Conservation (phyloP, 768 basidiomycete species). For the Termitomyces eurrhizus region DNA sequence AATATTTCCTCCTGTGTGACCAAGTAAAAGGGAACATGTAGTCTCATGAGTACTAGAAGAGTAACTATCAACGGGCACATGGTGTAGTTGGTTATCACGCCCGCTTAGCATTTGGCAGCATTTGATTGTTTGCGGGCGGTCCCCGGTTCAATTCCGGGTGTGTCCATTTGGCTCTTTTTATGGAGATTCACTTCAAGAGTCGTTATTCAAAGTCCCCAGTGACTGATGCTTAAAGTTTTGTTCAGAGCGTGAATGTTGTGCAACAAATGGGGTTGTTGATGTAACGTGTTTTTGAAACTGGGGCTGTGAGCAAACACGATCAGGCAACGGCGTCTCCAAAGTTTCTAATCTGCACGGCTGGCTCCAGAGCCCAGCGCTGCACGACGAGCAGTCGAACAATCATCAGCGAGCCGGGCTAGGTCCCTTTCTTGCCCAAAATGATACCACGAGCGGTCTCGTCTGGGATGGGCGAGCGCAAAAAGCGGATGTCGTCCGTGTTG, state of each 20-base stretch:
- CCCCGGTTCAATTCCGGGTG: slow-evolving; percentile 7
- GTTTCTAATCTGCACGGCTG: neutral
- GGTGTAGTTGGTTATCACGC: slow-evolving; percentile 8
- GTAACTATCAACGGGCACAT: neutral
- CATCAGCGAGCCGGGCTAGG: neutral
- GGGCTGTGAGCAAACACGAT: slow-evolving; percentile 1
- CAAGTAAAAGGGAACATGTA: neutral
- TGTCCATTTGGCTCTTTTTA: neutral
- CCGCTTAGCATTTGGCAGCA: neutral
- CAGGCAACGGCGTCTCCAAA: neutral
- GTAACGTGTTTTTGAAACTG: slow-evolving; percentile 13
- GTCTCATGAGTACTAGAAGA: too few relatives aligned
- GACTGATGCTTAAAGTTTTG: neutral
- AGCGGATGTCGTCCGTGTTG: slow-evolving; percentile 31
- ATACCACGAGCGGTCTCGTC: slow-evolving; percentile 26
- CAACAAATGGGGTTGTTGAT: slow-evolving; percentile 7
- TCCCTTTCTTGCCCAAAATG: slow-evolving; percentile 7
- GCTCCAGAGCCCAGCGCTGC: neutral
- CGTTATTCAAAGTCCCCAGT: neutral
- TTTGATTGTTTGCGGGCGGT: neutral
- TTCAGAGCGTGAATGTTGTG: neutral
- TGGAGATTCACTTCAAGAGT: neutral
- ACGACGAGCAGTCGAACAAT: neutral
- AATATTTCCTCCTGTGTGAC: neutral
- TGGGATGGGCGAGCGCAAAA: slow-evolving; percentile 42